Evolutionary conservation across 2,329 filamentous ascomycete genomes (phyloP), one percentile per base, ranked within the genome.

Genomic region (Zymoseptoria passerinii): DNA sequence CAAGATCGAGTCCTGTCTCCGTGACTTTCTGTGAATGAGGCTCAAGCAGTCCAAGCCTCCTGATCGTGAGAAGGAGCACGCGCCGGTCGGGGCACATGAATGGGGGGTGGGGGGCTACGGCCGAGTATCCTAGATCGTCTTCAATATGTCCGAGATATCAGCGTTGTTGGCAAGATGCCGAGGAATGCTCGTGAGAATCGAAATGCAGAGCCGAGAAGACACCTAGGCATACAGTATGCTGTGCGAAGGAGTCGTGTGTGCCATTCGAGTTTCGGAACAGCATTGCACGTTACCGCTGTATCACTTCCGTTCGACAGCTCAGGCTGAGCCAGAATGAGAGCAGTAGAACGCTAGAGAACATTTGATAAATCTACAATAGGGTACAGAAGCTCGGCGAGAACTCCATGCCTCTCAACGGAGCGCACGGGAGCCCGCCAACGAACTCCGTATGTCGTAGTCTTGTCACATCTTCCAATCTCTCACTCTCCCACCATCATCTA

Each of bases 401-500:
- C 60, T 60, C 52, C 58, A 59, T 60, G 51, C 55, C 61, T 55
- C 54, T 55, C 52, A 57, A 56, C 44, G 16, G 35, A 44, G 35
- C 35, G 35, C 35, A 44, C 13, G n/a, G 35, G 13, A 13, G 3
- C n/a, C 13, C n/a, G 35, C 16, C 35, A n/a, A 44, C 35, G n/a
- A 44, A 13, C 35, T 16, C n/a, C 16, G 35, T 44, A 44, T 44
- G 16, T 44, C 16, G 35, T 44, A 44, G 53, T 49, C 58, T 57
- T 53, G 52, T 53, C 54, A 55, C 57, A 56, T 20, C 44, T 48
- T 48, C 28, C 28, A 49, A 20, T 51, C 55, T 55, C 19, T 61
- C 58, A 52, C 53, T 28, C 53, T 19, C 35, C 20, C 50, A 48
- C 50, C 16, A 55, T 48, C 20, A 64, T 67, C 59, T 71, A 74